Evolutionary conservation across 1,284 basidiomycete species (phyloP), one percentile per base, ranked within the genome.

Genomic region (Rhodotorula sp.): DNA sequence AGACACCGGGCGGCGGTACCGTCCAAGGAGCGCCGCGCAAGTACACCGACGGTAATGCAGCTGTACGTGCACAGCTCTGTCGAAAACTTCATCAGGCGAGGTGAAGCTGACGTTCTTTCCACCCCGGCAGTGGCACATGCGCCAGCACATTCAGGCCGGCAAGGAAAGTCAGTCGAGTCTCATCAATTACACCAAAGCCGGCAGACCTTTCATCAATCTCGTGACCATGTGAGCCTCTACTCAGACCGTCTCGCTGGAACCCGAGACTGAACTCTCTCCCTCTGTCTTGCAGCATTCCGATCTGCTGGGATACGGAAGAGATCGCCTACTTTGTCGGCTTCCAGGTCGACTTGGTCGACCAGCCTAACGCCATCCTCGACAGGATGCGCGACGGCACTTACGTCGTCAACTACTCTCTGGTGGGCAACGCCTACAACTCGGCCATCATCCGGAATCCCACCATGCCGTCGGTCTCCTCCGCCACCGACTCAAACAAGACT

Each of bases 301-400:
- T 95, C 72, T 79, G 81, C 4, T 84, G 83, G 83, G 83, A 84
- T 46, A 80, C 89, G 46, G 85, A 87, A 37, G 80, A 83, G 64
- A 85, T 91, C 57, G 87, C 88, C 29, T 96, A 91, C 80, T 89
- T 92, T 77, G 89, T 98, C 69, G 95, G 95, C 4, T 97, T 98
- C 84, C 83, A 84, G 69, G 80, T 82, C 61, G 92, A 96, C 80
- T 84, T 97, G 60, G 88, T 89, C 42, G 88, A 90, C 78, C 92
- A 95, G 82, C 93, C 93, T 4, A 88, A 88, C 77, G 87, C 87
- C 0, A 93, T 96, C 71, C 82, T 95, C 62, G 85, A 88, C 69
- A 89, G 88, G 77, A 84, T 93, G 68, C 64, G 66, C 46, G 70
- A 69, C 60, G 77, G 77, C 6, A 71, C 70, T 6, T 78, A 78